Evolutionary conservation across 2,329 filamentous ascomycete genomes (phyloP), one percentile per base, ranked within the genome.

Genomic region (Phaeoacremonium minimum): DNA sequence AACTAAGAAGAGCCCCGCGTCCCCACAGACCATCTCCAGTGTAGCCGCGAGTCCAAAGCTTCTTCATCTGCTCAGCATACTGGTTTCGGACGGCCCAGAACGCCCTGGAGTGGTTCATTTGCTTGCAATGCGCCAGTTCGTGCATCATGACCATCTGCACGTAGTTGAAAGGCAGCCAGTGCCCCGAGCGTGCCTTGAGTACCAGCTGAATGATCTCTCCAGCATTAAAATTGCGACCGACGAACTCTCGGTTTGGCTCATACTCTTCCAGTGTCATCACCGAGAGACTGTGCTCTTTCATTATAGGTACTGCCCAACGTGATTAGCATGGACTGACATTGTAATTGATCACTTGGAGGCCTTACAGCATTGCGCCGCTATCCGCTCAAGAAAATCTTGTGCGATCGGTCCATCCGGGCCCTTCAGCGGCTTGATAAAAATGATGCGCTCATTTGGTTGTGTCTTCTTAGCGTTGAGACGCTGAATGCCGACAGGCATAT

Each of bases 131-230:
- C 4, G 87, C 87, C 18, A 94, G 67, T 66, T 93, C 87, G 56
- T 95, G 88, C 78, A 94, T 90, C 88, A 95, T 94, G 46, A 94
- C 87, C 85, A 93, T 91, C 60, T 93, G 86, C 13, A 95, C 85
- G 52, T 89, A 88, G 43, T 79, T 71, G 53, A 93, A 89, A 0
- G 86, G 85, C 15, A 95, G 67, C 88, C 88, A 95, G 40, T 66
- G 73, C 17, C 77, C 77, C 1, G 73, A 67, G 0, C 71, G 73
- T 1, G 85, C 78, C 48, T 83, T 83, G 17, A 95, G 73, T 2
- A 95, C 88, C 2, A 95, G 73, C 61, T 95, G 87, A 34, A 95
- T 79, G 22, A 91, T 83, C 56, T 94, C 88, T 20, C 88, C 89
- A 7, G 83, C 85, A 48, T 95, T 95, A 70, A 95, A 94, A 55